Conservation (phyloP, 257 asterid species). For the Mentha longifolia region DNA sequence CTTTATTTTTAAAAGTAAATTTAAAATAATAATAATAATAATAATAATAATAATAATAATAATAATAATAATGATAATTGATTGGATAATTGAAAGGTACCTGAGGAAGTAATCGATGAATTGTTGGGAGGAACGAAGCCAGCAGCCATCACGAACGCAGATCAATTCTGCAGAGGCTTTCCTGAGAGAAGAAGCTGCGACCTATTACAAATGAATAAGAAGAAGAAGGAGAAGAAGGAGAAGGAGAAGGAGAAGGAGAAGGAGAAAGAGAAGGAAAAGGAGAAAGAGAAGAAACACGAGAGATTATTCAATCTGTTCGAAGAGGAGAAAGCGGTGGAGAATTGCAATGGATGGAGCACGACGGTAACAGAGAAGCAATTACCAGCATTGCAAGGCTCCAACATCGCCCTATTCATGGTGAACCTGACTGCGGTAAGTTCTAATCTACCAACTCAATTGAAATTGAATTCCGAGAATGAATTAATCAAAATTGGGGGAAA, state of each 20-base stretch:
- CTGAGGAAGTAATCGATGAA: slow-evolving; percentile 60
- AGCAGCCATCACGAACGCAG: slow-evolving; percentile 50
- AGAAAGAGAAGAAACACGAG: slow-evolving; percentile 39
- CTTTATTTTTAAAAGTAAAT: too few species aligned
- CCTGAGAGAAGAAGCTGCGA: slow-evolving; percentile 1
- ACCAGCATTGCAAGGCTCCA: slow-evolving; percentile 46
- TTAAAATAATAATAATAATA: too few species aligned
- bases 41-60: too few species aligned
- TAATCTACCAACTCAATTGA: too few species aligned
- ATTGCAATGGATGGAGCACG: slow-evolving; percentile 83
- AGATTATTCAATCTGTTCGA: slow-evolving; percentile 56
- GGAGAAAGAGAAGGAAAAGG: slow-evolving; percentile 34
- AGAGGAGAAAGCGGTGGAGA: slow-evolving; percentile 62
- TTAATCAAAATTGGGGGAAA: too few species aligned
- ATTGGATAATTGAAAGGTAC: slow-evolving; percentile 55
- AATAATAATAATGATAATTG: too few species aligned
- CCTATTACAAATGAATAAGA: slow-evolving; percentile 41
- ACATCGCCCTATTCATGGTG: slow-evolving; percentile 64
- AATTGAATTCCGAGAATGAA: too few species aligned
- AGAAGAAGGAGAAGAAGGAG: slow-evolving; percentile 29
- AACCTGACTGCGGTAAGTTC: slow-evolving; percentile 61
- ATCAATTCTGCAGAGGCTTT: slow-evolving; percentile 33
- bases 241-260: slow-evolving; percentile 35
- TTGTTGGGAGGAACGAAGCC: slow-evolving; percentile 48
- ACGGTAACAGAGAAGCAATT: slow-evolving; percentile 49